These are phyloP conservation scores for Corrigiola litoralis DNA, from an alignment of 179 eudicot genomes.

Conservation along the genomic window DNA sequence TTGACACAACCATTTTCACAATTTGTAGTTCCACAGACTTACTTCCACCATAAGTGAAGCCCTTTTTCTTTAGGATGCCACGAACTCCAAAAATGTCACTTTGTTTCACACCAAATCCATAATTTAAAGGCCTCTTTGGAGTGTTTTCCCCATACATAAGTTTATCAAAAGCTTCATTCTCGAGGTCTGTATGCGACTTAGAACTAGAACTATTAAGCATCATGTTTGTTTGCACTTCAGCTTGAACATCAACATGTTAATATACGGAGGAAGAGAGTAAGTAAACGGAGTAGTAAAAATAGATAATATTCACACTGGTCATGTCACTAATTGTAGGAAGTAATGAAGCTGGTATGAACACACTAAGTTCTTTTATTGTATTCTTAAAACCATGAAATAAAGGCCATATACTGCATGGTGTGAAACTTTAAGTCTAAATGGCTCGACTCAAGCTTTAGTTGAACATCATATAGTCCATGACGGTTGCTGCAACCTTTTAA, in stretches of 20 bases:
- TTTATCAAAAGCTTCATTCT: not conserved
- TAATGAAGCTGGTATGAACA: too few relatives aligned
- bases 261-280: too few relatives aligned
- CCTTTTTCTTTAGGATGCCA: not conserved
- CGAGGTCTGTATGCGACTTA: not conserved
- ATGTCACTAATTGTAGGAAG: too few relatives aligned
- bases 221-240: not conserved
- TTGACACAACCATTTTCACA: not conserved
- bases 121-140: not conserved
- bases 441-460: too few relatives aligned
- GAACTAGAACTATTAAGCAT: not conserved
- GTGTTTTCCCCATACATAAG: not conserved
- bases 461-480: too few relatives aligned
- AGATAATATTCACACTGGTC: too few relatives aligned
- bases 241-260: not conserved
- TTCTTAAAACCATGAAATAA: too few relatives aligned
- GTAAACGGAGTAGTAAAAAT: too few relatives aligned
- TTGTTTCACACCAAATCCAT: not conserved
- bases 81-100: not conserved
- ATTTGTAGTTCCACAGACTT: not conserved
- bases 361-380: too few relatives aligned
- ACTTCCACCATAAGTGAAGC: not conserved
- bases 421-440: too few relatives aligned
- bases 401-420: too few relatives aligned
- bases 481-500: too few relatives aligned